Percentiles rank a stretch among this genome's conserved stretches.
Evolutionary conservation across 2,329 filamentous ascomycete genomes (phyloP).

Genomic region (Microsporum ferrugineum): DNA sequence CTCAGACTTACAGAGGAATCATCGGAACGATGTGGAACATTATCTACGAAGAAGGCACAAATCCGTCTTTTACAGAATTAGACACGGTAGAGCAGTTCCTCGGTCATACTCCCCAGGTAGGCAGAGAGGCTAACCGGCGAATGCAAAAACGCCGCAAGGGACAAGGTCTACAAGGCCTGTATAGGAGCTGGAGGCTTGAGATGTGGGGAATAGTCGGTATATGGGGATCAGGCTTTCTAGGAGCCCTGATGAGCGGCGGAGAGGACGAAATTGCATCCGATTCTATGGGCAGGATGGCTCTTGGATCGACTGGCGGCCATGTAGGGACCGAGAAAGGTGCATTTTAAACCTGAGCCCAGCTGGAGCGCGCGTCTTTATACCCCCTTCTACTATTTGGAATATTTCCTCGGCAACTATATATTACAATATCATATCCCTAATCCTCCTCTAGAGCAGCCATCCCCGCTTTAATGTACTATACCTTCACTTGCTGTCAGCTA

Average conservation of each 20-base stretch:
- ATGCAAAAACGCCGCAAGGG: constrained; percentile 38
- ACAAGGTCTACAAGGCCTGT: constrained; percentile 45
- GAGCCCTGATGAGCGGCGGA: constrained; percentile 25
- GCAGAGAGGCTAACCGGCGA: constrained; percentile 21
- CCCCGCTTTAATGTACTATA: constrained; percentile 2
- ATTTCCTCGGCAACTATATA: background rate
- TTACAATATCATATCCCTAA: background rate
- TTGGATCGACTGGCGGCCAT: constrained; percentile 6
- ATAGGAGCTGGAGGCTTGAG: constrained; percentile 47
- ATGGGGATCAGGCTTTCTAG: constrained; percentile 40
- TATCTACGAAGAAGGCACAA: constrained; percentile 63
- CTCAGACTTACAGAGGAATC: constrained; percentile 70
- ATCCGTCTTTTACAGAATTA: constrained; percentile 35
- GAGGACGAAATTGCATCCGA: constrained; percentile 26
- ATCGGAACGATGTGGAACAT: constrained; percentile 88
- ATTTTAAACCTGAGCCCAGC: background rate
- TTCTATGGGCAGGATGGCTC: constrained; percentile 12
- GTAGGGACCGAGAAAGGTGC: background rate
- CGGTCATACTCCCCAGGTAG: constrained; percentile 22
- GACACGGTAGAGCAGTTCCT: constrained; percentile 31
- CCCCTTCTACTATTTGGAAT: background rate
- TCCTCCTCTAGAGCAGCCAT: background rate
- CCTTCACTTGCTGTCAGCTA: background rate
- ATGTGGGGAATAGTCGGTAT: constrained; percentile 46
- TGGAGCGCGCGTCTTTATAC: background rate